Base-by-base conservation (phyloP, 352 stramenopile species). In the Thraustotheca clavata region DNA sequence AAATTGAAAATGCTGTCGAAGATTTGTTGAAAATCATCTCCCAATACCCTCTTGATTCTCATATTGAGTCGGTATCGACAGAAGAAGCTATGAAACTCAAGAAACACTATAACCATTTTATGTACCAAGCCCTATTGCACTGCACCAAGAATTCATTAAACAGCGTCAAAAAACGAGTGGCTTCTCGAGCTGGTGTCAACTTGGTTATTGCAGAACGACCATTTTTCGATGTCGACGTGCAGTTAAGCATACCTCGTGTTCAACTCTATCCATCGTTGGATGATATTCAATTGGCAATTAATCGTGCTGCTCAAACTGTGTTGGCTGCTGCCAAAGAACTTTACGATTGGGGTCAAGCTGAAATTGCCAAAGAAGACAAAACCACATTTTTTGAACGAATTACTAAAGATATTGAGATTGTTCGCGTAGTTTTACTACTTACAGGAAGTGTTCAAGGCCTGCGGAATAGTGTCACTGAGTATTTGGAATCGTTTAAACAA, bases 41-140 rank as follows among this genome's bases (percentile, higher is more conserved):
- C 67, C 80, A 91, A 31, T 98, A 98, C 69, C 84, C 91, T 0
- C 82, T 99, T 36, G 95, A 99, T 69, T 96, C 93, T 26, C 93
- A 98, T 68, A 94, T 98, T 33, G 94, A 99, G 59, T 73, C 75
- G 8, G 90, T 98, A 12, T 92, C 83, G 0, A 84, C 92, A 55
- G 91, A 98, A 26, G 96, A 99, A 69, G 83, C 97, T 9, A 76
- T 89, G 57, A 98, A 98, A 72, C 82, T 99, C 18, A 97, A 97
- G 67, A 96, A 97, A 67, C 96, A 99, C 74, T 99, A 99, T 83
- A 98, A 98, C 73, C 94, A 99, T 73, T 98, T 99, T 67, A 98
- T 99, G 93, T 99, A 99, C 68, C 92, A 97, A 71, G 95, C 96
- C 43, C 76, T 99, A 52, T 73, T 99, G 6, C 93, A 98, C 71